Conservation (phyloP, 2,329 filamentous ascomycete genomes). For the Alternaria gansuensis region DNA sequence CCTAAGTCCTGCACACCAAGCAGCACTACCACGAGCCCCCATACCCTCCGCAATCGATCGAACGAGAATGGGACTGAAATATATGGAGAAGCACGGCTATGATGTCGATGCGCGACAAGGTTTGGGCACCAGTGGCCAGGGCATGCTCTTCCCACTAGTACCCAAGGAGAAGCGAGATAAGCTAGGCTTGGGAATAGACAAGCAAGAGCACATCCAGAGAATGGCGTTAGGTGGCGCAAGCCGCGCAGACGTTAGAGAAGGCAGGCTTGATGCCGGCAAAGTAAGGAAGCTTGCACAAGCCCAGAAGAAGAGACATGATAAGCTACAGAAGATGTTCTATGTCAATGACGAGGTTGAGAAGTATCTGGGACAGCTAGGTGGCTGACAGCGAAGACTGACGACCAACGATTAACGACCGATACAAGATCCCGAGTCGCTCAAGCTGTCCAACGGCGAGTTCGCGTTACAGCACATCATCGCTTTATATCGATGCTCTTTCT, state of each 20-base stretch:
- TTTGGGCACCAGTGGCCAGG: slow-evolving; percentile 73
- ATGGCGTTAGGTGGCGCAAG: slow-evolving; percentile 48
- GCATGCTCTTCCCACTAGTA: slow-evolving; percentile 79
- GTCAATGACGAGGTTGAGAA: slow-evolving; percentile 76
- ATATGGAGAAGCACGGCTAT: slow-evolving; percentile 74
- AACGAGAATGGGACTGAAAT: slow-evolving; percentile 72
- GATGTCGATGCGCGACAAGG: slow-evolving; percentile 76
- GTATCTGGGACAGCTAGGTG: slow-evolving; percentile 66
- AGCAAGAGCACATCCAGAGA: slow-evolving; percentile 53
- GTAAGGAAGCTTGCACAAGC: slow-evolving; percentile 68
- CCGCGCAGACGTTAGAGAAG: slow-evolving; percentile 44
- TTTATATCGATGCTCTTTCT: not conserved
- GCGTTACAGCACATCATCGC: not conserved
- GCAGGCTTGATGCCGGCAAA: slow-evolving; percentile 72
- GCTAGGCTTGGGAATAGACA: slow-evolving; percentile 72
- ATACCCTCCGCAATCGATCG: slow-evolving; percentile 77
- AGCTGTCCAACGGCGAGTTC: not conserved
- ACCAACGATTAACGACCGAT: not conserved
- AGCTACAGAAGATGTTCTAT: slow-evolving; percentile 75
- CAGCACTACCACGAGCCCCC: slow-evolving; percentile 72
- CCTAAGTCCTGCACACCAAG: slow-evolving; percentile 71
- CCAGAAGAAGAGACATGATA: slow-evolving; percentile 70
- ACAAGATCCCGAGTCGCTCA: not conserved
- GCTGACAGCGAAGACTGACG: not conserved
- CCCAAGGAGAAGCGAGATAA: slow-evolving; percentile 75